Conservation (phyloP, 495 filamentous ascomycete genomes). For the Hypoxylon fragiforme region DNA sequence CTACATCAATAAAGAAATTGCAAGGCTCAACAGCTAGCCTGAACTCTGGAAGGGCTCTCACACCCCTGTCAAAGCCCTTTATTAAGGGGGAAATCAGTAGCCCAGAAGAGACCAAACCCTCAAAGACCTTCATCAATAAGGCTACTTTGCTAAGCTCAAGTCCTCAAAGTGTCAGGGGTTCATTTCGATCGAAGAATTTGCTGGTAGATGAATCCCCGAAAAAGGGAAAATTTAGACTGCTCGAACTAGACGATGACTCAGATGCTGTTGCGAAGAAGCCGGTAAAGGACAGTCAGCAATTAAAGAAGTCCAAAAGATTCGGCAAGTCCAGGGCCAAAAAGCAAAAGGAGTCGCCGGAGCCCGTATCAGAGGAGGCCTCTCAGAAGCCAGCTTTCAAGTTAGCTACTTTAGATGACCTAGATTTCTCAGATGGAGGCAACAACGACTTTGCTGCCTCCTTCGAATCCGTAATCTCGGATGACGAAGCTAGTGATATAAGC, state of each 20-base stretch:
- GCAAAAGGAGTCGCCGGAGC: conserved; percentile 6
- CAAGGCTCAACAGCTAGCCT: not conserved
- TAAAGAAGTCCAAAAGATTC: not conserved
- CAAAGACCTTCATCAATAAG: conserved; percentile 5
- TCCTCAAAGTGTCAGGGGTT: conserved; percentile 1
- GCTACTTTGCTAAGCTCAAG: conserved; percentile 7
- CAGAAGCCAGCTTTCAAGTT: conserved; percentile 32
- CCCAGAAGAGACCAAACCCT: conserved; percentile 6
- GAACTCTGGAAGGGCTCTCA: conserved; percentile 5
- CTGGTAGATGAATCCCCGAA: conserved; percentile 11
- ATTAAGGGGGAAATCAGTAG: conserved; percentile 6
- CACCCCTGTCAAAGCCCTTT: conserved; percentile 4
- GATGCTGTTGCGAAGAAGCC: not conserved
- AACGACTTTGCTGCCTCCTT: conserved; percentile 19
- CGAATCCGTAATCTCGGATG: conserved; percentile 17
- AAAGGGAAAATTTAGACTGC: conserved; percentile 5
- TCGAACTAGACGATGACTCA: conserved; percentile 2
- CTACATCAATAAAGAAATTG: not conserved
- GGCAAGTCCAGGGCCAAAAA: conserved; percentile 13
- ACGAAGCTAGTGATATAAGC: conserved; percentile 18
- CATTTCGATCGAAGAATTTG: not conserved
- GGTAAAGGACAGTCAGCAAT: not conserved
- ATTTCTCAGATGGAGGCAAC: conserved; percentile 22
- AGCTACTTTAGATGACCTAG: conserved; percentile 29
- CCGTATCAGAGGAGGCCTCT: conserved; percentile 11